Percentiles rank a stretch among this genome's conserved stretches.
Conservation (phyloP, 2,329 filamentous ascomycete genomes). For the Penicillium paneum region DNA sequence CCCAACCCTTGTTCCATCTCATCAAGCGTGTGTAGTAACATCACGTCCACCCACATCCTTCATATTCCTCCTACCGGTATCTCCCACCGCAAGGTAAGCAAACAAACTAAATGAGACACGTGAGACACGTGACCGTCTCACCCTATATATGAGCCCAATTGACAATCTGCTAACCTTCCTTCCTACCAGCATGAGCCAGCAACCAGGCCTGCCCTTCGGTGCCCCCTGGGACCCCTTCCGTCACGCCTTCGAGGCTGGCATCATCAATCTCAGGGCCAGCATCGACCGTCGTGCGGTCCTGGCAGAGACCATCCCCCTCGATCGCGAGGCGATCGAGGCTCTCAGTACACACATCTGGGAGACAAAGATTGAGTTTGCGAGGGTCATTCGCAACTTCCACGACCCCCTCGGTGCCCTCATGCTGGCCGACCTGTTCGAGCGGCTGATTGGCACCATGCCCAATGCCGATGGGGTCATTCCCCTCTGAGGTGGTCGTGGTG, state of each 20-base stretch:
- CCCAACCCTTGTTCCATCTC: not conserved
- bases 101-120: not conserved
- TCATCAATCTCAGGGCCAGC: not conserved
- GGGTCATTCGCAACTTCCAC: not conserved
- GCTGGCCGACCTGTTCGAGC: not conserved
- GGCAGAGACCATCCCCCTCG: not conserved
- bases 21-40: not conserved
- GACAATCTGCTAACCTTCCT: not conserved
- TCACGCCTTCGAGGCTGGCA: not conserved
- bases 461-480: not conserved
- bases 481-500: not conserved
- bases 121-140: not conserved
- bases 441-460: not conserved
- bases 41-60: not conserved
- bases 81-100: not conserved
- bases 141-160: not conserved
- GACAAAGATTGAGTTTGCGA: not conserved
- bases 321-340: not conserved
- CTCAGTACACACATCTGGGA: not conserved
- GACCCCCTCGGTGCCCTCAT: not conserved
- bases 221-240: too few species aligned
- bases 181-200: not conserved
- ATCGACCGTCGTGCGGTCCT: not conserved
- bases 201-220: not conserved
- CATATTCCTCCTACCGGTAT: not conserved